A percentile compares a stretch with the other conserved stretches of the same genome.
These are phyloP conservation scores for Xylaria flabelliformis DNA, from an alignment of 495 filamentous ascomycete genomes.

Conservation along the genomic window DNA sequence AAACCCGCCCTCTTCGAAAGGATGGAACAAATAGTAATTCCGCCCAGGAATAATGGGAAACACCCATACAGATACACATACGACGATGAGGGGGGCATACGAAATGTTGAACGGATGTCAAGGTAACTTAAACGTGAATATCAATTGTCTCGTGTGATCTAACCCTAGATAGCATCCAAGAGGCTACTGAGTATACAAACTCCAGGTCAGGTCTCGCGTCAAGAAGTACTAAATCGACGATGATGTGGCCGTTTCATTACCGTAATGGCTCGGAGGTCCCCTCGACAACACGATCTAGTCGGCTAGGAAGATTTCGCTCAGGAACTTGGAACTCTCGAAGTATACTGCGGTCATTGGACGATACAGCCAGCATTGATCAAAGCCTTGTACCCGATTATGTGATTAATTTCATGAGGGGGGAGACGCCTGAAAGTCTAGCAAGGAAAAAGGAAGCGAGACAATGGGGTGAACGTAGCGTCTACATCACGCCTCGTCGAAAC, in stretches of 20 bases:
- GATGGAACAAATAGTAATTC: slow-evolving; percentile 23
- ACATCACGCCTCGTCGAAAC: slow-evolving; percentile 36
- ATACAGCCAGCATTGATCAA: slow-evolving; percentile 42
- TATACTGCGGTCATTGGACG: slow-evolving; percentile 37
- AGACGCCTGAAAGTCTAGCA: slow-evolving; percentile 52
- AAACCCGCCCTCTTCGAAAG: not conserved
- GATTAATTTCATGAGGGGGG: slow-evolving; percentile 52
- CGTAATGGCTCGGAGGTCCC: slow-evolving; percentile 34
- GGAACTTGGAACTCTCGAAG: slow-evolving; percentile 41
- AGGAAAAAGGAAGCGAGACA: slow-evolving; percentile 48
- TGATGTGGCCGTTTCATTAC: slow-evolving; percentile 42
- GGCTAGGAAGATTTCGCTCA: slow-evolving; percentile 33
- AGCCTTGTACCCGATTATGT: slow-evolving; percentile 55
- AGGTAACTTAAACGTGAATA: slow-evolving; percentile 18
- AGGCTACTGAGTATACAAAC: slow-evolving; percentile 27
- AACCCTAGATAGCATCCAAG: slow-evolving; percentile 28
- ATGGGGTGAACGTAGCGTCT: slow-evolving; percentile 42
- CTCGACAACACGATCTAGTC: slow-evolving; percentile 39
- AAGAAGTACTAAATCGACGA: slow-evolving; percentile 30
- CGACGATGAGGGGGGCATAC: slow-evolving; percentile 20
- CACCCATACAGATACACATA: slow-evolving; percentile 23
- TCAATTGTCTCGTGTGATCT: slow-evolving; percentile 13
- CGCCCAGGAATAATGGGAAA: slow-evolving; percentile 21
- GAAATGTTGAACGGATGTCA: slow-evolving; percentile 28
- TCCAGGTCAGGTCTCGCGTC: slow-evolving; percentile 27